These are phyloP conservation scores for Adansonia grandidieri DNA, from an alignment of 441 rosid species.

Conservation along the genomic window DNA sequence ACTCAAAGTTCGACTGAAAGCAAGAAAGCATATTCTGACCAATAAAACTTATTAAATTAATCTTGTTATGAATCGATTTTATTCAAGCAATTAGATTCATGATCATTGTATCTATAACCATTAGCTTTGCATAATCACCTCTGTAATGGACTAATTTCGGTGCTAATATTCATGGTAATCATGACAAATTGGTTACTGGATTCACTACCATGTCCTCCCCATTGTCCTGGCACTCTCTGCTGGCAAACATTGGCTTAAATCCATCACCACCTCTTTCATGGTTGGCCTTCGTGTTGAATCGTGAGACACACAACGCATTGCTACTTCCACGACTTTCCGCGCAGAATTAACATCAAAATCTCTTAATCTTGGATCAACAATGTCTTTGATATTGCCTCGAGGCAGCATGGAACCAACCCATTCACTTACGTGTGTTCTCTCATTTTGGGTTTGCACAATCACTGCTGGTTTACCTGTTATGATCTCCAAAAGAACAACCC, in stretches of 20 bases:
- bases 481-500: slow-evolving; percentile 38
- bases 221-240: background rate
- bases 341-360: slow-evolving; percentile 44
- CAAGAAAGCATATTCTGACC: no score
- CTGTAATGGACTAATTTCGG: background rate
- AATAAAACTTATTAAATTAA: no score
- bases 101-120: no score
- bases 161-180: background rate
- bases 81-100: no score
- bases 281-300: slow-evolving; percentile 42
- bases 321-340: slow-evolving; percentile 53
- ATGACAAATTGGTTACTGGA: background rate
- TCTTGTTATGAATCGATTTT: no score
- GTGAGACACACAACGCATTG: slow-evolving; percentile 41
- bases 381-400: slow-evolving; percentile 43
- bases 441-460: background rate
- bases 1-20: no score
- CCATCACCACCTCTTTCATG: slow-evolving; percentile 45
- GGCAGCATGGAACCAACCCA: slow-evolving; percentile 32
- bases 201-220: background rate
- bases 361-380: slow-evolving; percentile 51
- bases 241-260: slow-evolving; percentile 44
- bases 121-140: background rate
- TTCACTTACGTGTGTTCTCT: slow-evolving; percentile 19
- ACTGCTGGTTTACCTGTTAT: slow-evolving; percentile 33